Conservation (phyloP, 495 filamentous ascomycete genomes). For the Penicillium canescens region DNA sequence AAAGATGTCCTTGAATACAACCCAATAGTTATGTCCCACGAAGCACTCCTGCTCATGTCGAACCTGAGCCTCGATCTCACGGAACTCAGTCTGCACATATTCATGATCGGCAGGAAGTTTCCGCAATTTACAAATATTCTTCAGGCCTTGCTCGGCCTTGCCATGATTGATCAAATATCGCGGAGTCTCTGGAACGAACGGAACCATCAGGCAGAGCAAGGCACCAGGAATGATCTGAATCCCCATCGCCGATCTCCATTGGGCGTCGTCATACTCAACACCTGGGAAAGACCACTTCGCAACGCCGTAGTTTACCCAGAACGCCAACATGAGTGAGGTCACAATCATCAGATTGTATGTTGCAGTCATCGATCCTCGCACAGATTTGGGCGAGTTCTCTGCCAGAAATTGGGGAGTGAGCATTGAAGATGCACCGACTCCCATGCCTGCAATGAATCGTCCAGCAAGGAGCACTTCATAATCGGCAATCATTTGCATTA, state of each 20-base stretch:
- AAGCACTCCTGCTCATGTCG: conserved; percentile 26
- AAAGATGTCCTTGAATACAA: conserved; percentile 28
- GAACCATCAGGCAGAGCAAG: conserved; percentile 59
- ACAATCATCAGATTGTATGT: conserved; percentile 32
- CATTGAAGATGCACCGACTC: conserved; percentile 23
- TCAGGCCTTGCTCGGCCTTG: conserved; percentile 47
- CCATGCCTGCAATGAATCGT: conserved; percentile 46
- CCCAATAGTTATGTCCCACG: conserved; percentile 26
- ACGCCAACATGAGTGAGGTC: conserved; percentile 25
- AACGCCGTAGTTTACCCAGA: conserved; percentile 29
- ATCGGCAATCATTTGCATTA: conserved; percentile 56
- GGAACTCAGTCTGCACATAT: conserved; percentile 51
- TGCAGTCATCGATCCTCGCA: conserved; percentile 27
- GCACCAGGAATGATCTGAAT: conserved; percentile 50
- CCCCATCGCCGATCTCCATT: conserved; percentile 48
- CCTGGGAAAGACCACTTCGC: conserved; percentile 22
- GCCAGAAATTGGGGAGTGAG: conserved; percentile 24
- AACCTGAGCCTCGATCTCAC: conserved; percentile 27
- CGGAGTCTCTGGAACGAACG: conserved; percentile 53
- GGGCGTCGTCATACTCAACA: conserved; percentile 32
- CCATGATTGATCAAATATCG: conserved; percentile 53
- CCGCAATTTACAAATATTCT: conserved; percentile 58
- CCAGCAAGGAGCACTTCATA: conserved; percentile 30
- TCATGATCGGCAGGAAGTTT: conserved; percentile 55
- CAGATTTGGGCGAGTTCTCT: conserved; percentile 33